Evolutionary conservation across 2,329 filamentous ascomycete genomes (phyloP).

Genomic region (Gnomoniopsis sp.): DNA sequence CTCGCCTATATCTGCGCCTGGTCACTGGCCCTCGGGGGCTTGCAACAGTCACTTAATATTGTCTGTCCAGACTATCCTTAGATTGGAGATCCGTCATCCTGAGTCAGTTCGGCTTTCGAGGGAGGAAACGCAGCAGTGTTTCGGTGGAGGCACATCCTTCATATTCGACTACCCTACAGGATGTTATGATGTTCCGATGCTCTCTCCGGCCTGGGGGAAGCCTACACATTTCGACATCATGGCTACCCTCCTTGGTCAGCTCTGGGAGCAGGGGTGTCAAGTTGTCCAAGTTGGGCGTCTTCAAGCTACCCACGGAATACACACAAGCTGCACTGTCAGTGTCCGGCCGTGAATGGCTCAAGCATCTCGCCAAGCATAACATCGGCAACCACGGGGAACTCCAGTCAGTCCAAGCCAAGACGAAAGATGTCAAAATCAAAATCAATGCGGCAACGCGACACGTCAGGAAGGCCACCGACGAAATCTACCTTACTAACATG

Average conservation of each 20-base stretch:
- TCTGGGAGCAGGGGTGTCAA: constrained; percentile 3
- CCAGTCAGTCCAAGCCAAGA: neutral
- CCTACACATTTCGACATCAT: neutral
- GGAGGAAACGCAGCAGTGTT: neutral
- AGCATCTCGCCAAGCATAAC: neutral
- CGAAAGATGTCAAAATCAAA: neutral
- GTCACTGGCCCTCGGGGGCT: neutral
- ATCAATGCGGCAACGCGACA: constrained; percentile 4
- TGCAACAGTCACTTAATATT: neutral
- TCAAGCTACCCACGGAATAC: neutral
- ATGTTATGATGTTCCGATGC: constrained; percentile 10
- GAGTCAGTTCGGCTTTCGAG: too few relatives aligned
- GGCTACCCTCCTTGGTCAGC: neutral
- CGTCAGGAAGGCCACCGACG: neutral
- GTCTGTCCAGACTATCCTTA: too few relatives aligned
- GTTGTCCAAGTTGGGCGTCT: neutral
- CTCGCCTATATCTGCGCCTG: neutral
- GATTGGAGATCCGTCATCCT: too few relatives aligned
- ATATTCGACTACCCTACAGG: neutral
- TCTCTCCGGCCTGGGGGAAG: neutral
- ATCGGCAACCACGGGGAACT: constrained; percentile 6
- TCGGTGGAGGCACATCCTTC: neutral
- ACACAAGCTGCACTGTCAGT: neutral
- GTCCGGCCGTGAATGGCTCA: neutral
- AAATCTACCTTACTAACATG: constrained; percentile 5